Conservation (phyloP, 2,329 filamentous ascomycete genomes). For the Endothia cerciana region DNA sequence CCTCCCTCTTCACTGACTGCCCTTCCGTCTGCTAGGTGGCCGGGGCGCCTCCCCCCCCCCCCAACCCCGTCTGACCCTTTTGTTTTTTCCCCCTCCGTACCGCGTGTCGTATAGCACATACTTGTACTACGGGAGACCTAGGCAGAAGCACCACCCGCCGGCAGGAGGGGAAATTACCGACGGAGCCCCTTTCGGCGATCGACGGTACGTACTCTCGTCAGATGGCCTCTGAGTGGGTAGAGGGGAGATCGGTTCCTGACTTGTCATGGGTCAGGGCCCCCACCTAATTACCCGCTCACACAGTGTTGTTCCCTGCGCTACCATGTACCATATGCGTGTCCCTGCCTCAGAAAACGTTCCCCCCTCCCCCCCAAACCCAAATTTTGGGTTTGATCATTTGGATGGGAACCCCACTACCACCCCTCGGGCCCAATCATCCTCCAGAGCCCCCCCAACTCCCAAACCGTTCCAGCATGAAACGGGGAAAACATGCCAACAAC, state of each 20-base stretch:
- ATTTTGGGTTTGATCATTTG: conserved; percentile 2
- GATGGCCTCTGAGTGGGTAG: conserved; percentile 19
- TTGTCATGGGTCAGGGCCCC: not conserved
- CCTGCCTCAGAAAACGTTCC: not conserved
- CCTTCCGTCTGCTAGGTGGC: no score
- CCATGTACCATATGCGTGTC: not conserved
- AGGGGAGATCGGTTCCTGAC: conserved; percentile 12
- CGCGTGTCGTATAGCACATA: no score
- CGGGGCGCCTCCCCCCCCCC: no score
- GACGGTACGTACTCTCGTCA: conserved; percentile 23
- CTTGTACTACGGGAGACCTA: conserved; percentile 20
- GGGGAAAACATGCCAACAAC: not conserved
- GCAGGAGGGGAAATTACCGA: conserved; percentile 27
- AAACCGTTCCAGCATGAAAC: not conserved
- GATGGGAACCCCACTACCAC: not conserved
- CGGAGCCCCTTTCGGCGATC: conserved; percentile 21
- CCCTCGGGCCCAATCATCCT: not conserved
- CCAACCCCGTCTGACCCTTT: no score
- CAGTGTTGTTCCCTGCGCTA: not conserved
- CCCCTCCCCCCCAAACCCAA: no score
- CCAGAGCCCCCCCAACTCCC: not conserved
- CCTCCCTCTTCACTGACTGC: not conserved
- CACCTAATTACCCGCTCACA: conserved; percentile 11
- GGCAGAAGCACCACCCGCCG: no score
- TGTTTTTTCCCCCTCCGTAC: no score